phyloP scores from a whole-genome alignment of 106 monocot genomes.

The Dendrobium chrysotoxum region DNA sequence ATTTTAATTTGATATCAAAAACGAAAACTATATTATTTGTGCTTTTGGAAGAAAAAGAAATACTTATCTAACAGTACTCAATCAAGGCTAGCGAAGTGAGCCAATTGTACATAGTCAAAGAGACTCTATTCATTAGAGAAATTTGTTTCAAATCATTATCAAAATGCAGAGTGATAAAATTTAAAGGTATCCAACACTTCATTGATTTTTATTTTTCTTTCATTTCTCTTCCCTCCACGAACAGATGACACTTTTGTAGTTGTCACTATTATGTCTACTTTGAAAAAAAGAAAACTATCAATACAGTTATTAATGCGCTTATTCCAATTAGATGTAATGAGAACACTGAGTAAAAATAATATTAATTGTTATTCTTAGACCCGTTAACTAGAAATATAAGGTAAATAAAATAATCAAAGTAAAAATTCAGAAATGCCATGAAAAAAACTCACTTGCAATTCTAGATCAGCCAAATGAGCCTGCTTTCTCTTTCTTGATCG shows the following conservation, averaged over 20 bases:
- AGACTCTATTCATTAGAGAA: too few relatives aligned
- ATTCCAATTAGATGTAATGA: background rate
- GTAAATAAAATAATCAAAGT: background rate
- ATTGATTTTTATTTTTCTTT: too few relatives aligned
- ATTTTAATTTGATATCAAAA: too few relatives aligned
- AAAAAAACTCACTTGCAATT: conserved; percentile 54
- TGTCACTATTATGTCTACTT: background rate
- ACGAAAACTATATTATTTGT: too few relatives aligned
- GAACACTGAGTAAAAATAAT: background rate
- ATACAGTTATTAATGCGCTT: background rate
- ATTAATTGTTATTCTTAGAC: background rate
- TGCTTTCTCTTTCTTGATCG: conserved; percentile 94
- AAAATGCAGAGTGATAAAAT: too few relatives aligned
- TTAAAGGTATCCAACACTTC: too few relatives aligned
- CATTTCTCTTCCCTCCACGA: too few relatives aligned
- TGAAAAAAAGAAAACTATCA: background rate
- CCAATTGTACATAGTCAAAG: too few relatives aligned
- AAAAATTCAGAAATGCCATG: background rate
- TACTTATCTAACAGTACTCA: too few relatives aligned
- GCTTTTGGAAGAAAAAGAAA: too few relatives aligned
- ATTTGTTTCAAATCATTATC: too few relatives aligned
- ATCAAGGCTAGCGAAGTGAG: too few relatives aligned
- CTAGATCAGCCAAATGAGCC: conserved; percentile 82
- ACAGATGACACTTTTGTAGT: background rate
- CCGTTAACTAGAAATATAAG: background rate